phyloP scores from a whole-genome alignment of 192 early-diverging fungal genomes.

The Phycomyces nitens region DNA sequence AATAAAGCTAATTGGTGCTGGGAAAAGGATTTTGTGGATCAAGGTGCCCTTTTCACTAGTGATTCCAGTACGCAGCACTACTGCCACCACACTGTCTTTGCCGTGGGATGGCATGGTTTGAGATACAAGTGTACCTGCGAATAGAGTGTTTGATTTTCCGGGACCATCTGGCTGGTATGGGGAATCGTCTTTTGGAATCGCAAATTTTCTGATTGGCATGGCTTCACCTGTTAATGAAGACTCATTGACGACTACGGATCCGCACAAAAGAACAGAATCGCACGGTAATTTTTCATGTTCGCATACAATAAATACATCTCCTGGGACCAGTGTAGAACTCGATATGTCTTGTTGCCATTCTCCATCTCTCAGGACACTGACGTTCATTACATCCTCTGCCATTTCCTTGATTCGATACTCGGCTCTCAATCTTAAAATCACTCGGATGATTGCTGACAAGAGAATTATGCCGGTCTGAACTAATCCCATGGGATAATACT shows the following conservation, averaged over 20 bases:
- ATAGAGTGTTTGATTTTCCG: slow-evolving; percentile 58
- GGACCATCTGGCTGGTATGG: slow-evolving; percentile 35
- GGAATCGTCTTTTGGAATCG: slow-evolving; percentile 53
- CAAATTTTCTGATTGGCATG: slow-evolving; percentile 72
- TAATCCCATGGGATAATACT: slow-evolving; percentile 59
- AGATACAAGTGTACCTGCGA: slow-evolving; percentile 65
- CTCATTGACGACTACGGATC: slow-evolving; percentile 74
- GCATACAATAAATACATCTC: slow-evolving; percentile 56
- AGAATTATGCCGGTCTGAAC: slow-evolving; percentile 58
- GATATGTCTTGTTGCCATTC: slow-evolving; percentile 49
- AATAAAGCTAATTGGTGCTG: slow-evolving; percentile 64
- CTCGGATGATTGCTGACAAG: slow-evolving; percentile 55
- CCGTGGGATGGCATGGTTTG: slow-evolving; percentile 43
- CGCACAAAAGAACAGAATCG: slow-evolving; percentile 65
- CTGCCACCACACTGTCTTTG: slow-evolving; percentile 41
- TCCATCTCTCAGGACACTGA: slow-evolving; percentile 55
- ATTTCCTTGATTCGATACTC: slow-evolving; percentile 55
- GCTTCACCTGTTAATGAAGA: slow-evolving; percentile 76
- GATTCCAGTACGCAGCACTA: slow-evolving; percentile 67
- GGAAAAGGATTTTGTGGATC: slow-evolving; percentile 76
- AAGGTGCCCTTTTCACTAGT: slow-evolving; percentile 65
- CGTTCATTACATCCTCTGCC: slow-evolving; percentile 48
- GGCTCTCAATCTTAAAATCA: slow-evolving; percentile 46
- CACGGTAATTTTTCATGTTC: slow-evolving; percentile 53
- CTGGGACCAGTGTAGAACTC: slow-evolving; percentile 61